These are phyloP conservation scores for Macroventuria anomochaeta DNA, from an alignment of 2,329 filamentous ascomycete species.

Conservation along the genomic window DNA sequence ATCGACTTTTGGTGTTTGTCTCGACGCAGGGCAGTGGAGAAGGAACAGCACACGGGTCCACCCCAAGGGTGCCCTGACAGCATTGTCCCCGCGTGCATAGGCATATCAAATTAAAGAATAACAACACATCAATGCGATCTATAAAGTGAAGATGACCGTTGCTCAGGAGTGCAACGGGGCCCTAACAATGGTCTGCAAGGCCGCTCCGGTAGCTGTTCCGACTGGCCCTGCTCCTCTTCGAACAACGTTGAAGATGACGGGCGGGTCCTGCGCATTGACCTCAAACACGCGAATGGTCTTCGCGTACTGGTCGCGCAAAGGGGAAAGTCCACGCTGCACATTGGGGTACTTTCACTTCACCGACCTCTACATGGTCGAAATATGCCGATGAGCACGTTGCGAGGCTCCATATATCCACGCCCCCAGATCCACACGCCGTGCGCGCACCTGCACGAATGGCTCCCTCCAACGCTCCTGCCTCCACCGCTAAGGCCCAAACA, in stretches of 20 bases:
- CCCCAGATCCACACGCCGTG: conserved; percentile 23
- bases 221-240: conserved; percentile 3
- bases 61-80: neutral
- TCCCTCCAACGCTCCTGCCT: conserved; percentile 28
- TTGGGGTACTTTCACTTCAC: conserved; percentile 7
- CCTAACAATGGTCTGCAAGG: neutral
- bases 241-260: conserved; percentile 7
- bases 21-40: conserved; percentile 14
- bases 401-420: conserved; percentile 21
- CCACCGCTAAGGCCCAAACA: conserved; percentile 36
- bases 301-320: conserved; percentile 15
- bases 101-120: neutral
- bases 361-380: conserved; percentile 19
- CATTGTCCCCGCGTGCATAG: neutral
- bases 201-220: conserved; percentile 9
- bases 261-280: conserved; percentile 9
- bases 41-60: conserved; percentile 1
- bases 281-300: conserved; percentile 7
- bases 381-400: conserved; percentile 34
- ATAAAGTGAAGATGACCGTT: neutral
- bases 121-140: neutral
- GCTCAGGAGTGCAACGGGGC: neutral
- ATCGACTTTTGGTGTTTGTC: neutral
- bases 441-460: conserved; percentile 33
- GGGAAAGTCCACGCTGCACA: neutral